Evolutionary conservation across 345 rosid species (phyloP), one percentile per base, ranked within the genome.

Genomic region (Salix caprea): DNA sequence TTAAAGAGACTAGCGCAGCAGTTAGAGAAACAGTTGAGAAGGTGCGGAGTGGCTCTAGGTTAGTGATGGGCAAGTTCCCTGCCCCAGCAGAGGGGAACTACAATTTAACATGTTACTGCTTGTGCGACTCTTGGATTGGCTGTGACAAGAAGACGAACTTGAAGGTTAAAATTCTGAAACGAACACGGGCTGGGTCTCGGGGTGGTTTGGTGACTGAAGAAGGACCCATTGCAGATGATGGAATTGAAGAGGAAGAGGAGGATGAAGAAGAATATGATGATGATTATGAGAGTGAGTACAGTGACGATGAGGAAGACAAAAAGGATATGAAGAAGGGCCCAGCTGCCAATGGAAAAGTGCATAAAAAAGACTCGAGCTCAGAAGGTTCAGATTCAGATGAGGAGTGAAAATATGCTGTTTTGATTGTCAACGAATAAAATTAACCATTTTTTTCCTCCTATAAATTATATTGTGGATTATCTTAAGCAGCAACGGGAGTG

Each of bases 111-210:
- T 92, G 98, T 82, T 89, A 82, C 86, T 92, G 96, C 86, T 74
- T 96, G 87, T 89, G 98, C 16, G 98, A 96, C 81, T 85, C 98
- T 11, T 96, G 98, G 98, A 88, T 96, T 46, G 99, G 99, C 4
- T 96, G 99, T 62, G 99, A 96, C 83, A 87, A 73, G 72, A 91
- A 78, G 87, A 76, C 82, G 24, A 88, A 86, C 64, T 70, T 89
- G 79, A 96, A 93, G 85, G 88, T 93, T 70, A 96, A 93, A 83
- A 84, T 96, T 76, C 84, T 92, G 82, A 96, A 91, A 79, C 84
- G 94, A 80, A 91, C 99, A 32, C 83, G 98, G 71, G 95, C 97
- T 14, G 98, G 97, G 48, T 85, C 94, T 4, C 87, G 97, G 23
- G 86, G 86, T 7, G 97, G 91, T 24, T 67, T 82, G 19, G 79